phyloP scores from a whole-genome alignment of 441 rosid genomes.

The Adansonia rubrostipa region DNA sequence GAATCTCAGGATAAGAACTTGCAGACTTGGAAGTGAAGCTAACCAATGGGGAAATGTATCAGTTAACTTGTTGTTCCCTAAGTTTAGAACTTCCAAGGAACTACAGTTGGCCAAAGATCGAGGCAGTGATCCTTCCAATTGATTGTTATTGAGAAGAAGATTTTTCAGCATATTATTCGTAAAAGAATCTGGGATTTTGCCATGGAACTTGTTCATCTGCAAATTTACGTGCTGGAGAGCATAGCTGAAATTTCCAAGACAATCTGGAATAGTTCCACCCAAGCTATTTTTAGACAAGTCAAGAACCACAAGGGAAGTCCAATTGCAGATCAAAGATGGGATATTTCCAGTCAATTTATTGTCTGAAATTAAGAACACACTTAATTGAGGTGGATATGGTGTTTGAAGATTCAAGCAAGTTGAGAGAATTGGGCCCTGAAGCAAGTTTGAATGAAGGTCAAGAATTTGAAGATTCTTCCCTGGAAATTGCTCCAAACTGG shows the following conservation, averaged over 20 bases:
- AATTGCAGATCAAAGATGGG: slow-evolving; percentile 30
- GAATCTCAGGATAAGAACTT: slow-evolving; percentile 6
- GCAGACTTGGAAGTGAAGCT: slow-evolving; percentile 12
- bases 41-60: slow-evolving; percentile 31
- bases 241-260: slow-evolving; percentile 21
- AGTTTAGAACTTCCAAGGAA: slow-evolving; percentile 28
- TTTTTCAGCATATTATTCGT: not conserved
- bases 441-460: slow-evolving; percentile 30
- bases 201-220: slow-evolving; percentile 23
- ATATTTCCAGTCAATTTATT: slow-evolving; percentile 29
- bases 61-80: slow-evolving; percentile 29
- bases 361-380: not conserved
- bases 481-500: slow-evolving; percentile 11
- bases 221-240: slow-evolving; percentile 24
- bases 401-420: not conserved
- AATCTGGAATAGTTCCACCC: slow-evolving; percentile 29
- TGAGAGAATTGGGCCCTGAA: slow-evolving; percentile 26
- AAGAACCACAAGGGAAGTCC: slow-evolving; percentile 23
- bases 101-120: slow-evolving; percentile 24
- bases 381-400: slow-evolving; percentile 21
- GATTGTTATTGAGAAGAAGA: slow-evolving; percentile 11
- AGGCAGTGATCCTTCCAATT: slow-evolving; percentile 28
- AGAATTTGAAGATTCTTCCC: slow-evolving; percentile 11
- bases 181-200: slow-evolving; percentile 27
- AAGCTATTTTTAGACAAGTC: slow-evolving; percentile 37